Evolutionary conservation across 225 moss, liverwort and hornwort genomes (phyloP).

Genomic region (Pseudisothecium myosuroides): DNA sequence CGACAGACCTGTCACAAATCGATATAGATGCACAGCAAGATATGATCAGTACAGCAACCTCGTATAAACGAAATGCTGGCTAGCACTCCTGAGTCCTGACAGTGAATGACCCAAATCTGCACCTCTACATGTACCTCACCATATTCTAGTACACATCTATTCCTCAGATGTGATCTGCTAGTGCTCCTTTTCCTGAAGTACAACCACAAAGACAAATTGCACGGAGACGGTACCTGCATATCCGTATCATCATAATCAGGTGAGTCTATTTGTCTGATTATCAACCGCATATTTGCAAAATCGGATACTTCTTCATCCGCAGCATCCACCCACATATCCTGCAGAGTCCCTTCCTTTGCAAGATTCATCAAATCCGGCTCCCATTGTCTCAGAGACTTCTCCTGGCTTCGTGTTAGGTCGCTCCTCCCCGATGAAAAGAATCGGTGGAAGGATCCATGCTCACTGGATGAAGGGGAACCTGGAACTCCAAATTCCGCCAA

Average conservation of each 20-base stretch:
- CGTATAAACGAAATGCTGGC: not conserved
- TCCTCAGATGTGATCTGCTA: not conserved
- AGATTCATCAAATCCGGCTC: slow-evolving; percentile 63
- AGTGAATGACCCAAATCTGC: not conserved
- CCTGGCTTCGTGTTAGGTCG: slow-evolving; percentile 35
- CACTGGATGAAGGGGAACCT: slow-evolving; percentile 39
- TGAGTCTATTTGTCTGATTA: slow-evolving; percentile 76
- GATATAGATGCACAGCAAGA: not conserved
- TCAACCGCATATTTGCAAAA: slow-evolving; percentile 82
- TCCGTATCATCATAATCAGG: slow-evolving; percentile 89
- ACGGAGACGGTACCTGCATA: slow-evolving; percentile 47
- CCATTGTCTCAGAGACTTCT: slow-evolving; percentile 68
- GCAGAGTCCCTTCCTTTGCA: slow-evolving; percentile 55
- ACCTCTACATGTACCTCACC: not conserved
- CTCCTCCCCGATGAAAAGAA: slow-evolving; percentile 40
- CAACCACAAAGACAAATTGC: not conserved
- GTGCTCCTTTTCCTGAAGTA: not conserved
- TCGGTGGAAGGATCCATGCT: slow-evolving; percentile 48
- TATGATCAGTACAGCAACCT: not conserved
- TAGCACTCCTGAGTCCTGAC: not conserved
- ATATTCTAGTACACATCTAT: not conserved
- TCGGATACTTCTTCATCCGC: slow-evolving; percentile 80
- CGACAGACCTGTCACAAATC: not conserved
- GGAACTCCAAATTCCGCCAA: slow-evolving; percentile 76
- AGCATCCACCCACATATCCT: slow-evolving; percentile 56